A percentile compares a stretch with the other conserved stretches of the same genome.
Evolutionary conservation across 371 early-diverging fungal species (phyloP).

Genomic region (Mucor piriformis): DNA sequence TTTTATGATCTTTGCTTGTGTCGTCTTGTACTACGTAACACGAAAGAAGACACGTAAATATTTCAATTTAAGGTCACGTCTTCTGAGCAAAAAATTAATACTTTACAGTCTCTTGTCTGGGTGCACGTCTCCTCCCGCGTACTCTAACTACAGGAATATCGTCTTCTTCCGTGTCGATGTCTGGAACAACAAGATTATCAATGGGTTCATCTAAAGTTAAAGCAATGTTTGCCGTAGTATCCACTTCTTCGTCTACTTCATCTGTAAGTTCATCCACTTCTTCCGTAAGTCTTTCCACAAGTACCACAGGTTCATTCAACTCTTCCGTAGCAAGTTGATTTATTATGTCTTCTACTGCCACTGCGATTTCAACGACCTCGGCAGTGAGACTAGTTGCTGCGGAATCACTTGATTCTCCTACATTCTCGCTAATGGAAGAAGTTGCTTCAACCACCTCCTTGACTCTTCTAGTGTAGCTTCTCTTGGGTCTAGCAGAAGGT

Average conservation of each 20-base stretch:
- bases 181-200: not conserved
- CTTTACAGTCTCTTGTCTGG: not conserved
- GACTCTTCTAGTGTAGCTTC: too few relatives aligned
- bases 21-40: conserved; percentile 28
- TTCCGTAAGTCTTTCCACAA: not conserved
- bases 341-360: too few relatives aligned
- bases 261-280: not conserved
- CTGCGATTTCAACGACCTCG: too few relatives aligned
- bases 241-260: not conserved
- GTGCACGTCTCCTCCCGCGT: not conserved
- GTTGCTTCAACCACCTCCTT: too few relatives aligned
- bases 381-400: too few relatives aligned
- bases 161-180: not conserved
- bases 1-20: conserved; percentile 29
- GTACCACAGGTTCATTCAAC: too few relatives aligned
- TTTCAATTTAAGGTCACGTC: not conserved
- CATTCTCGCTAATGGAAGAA: too few relatives aligned
- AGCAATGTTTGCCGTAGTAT: too few relatives aligned
- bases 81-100: not conserved
- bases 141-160: not conserved
- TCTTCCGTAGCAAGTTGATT: too few relatives aligned
- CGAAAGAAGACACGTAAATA: conserved; percentile 4
- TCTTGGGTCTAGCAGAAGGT: not conserved
- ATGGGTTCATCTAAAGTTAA: not conserved
- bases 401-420: not conserved